Base-by-base conservation (phyloP, 2,329 filamentous ascomycete species). In the Colletotrichum phormii region DNA sequence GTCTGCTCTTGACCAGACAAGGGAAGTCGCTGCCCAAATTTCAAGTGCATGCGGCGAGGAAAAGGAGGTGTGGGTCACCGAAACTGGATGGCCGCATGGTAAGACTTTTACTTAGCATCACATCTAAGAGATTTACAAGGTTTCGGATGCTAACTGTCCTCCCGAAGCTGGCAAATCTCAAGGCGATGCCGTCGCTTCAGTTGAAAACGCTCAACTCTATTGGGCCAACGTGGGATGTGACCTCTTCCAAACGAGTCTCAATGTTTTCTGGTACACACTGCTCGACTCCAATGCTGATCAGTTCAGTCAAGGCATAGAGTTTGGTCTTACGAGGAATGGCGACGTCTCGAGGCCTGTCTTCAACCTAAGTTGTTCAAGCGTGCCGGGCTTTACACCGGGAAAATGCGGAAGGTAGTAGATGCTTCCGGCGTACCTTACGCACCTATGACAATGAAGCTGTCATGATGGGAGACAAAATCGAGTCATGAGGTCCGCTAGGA, bases 61-160 rank as follows among this genome's bases (percentile, higher is more conserved):
- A 67, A 84, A 84, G 77, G 82, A 80, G 68, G 83, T 88, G 67
- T 86, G 84, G 78, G 80, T 89, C 54, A 88, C 86, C 9, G 88
- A 90, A 82, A 89, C 87, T 24, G 89, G 88, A 67, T 90, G 88
- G 88, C 89, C 89, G 49, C 83, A 85, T n/a, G 77, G 79, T 24
- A 72, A 62, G 71, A 61, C 37, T 15, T 31, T 26, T 5, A 15
- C 26, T 24, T n/a, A 22, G 53, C 57, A 11, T 51, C n/a, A 7
- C 13, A 31, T 53, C 11, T 26, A 18, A 62, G 26, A 26, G 59
- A 26, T 11, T 5, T 42, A 31, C 22, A 18, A 8, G 7, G 53
- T 59, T 33, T 49, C 33, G 13, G 46, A 33, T 64, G 59, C 61
- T 72, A 42, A 70, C 13, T 22, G 33, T 29, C 4, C 1, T 3